Conservation (phyloP, 208 protist genomes). For the Acanthamoeba triangularis region DNA sequence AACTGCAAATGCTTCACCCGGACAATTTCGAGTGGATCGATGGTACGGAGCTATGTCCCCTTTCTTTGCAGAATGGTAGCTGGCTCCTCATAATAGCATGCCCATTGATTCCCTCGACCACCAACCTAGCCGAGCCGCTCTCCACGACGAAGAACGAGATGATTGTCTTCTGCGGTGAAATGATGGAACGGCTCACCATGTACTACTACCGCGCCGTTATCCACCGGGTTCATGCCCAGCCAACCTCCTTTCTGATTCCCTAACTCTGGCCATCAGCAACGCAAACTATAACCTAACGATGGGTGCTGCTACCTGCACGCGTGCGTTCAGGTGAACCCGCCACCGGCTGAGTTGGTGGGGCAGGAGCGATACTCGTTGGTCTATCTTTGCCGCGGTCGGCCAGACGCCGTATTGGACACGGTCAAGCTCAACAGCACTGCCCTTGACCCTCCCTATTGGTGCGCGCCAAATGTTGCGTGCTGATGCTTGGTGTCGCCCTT, state of each 20-base stretch:
- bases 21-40: conserved; percentile 14
- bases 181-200: conserved; percentile 51
- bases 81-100: no score
- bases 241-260: no score
- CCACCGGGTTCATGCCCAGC: not conserved
- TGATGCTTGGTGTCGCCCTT: no score
- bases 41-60: no score
- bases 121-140: conserved; percentile 21
- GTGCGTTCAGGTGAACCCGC: not conserved
- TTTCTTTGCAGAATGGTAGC: no score
- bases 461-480: no score
- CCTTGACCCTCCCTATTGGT: not conserved
- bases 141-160: conserved; percentile 6
- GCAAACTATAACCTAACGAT: no score
- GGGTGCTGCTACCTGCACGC: no score
- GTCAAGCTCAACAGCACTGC: not conserved
- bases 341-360: not conserved
- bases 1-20: conserved; percentile 4
- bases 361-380: conserved; percentile 17
- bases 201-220: conserved; percentile 16
- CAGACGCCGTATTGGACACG: conserved; percentile 29
- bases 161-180: conserved; percentile 12
- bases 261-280: no score
- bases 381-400: not conserved
- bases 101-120: not conserved